A percentile compares a stretch with the other conserved stretches of the same genome.
Evolutionary conservation across 1,139 yeast genomes (phyloP).

Genomic region (Candida dubliniensis): DNA sequence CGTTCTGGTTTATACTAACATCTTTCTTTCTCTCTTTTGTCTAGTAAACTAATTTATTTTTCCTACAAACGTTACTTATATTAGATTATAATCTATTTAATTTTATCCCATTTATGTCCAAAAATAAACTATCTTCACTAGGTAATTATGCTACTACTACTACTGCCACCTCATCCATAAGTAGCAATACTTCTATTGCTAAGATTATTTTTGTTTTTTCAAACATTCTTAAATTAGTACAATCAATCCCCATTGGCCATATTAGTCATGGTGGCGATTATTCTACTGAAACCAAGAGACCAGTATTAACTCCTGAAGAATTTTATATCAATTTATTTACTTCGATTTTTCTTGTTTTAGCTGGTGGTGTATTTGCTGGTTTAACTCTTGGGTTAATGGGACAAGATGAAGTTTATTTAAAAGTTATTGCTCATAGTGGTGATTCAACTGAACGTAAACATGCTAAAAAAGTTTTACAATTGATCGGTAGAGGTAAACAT

Average conservation of each 20-base stretch:
- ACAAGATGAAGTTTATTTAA: conserved; percentile 89
- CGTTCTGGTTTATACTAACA: no score
- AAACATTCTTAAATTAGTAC: conserved; percentile 28
- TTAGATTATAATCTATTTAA: neutral
- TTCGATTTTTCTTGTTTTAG: conserved; percentile 68
- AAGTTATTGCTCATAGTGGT: conserved; percentile 65
- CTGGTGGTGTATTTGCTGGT: conserved; percentile 97
- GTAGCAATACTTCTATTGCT: conserved; percentile 20
- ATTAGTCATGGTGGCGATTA: neutral
- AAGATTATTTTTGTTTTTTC: conserved; percentile 19
- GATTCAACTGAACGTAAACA: conserved; percentile 60
- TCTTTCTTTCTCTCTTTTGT: no score
- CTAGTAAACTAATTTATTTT: no score
- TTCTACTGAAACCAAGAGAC: conserved; percentile 10
- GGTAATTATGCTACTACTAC: conserved; percentile 24
- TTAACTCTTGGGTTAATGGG: conserved; percentile 95
- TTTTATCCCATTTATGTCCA: conserved; percentile 19
- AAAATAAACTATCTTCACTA: conserved; percentile 21
- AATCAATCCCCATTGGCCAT: conserved; percentile 25
- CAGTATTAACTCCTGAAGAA: conserved; percentile 36
- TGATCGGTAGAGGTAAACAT: conserved; percentile 85
- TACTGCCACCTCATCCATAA: conserved; percentile 17
- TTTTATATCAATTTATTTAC: conserved; percentile 57
- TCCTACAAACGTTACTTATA: no score
- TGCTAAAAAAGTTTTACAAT: conserved; percentile 70